Evolutionary conservation across 108 stramenopile species (phyloP), one percentile per base, ranked within the genome.

Genomic region (Aurantiochytrium sp.): DNA sequence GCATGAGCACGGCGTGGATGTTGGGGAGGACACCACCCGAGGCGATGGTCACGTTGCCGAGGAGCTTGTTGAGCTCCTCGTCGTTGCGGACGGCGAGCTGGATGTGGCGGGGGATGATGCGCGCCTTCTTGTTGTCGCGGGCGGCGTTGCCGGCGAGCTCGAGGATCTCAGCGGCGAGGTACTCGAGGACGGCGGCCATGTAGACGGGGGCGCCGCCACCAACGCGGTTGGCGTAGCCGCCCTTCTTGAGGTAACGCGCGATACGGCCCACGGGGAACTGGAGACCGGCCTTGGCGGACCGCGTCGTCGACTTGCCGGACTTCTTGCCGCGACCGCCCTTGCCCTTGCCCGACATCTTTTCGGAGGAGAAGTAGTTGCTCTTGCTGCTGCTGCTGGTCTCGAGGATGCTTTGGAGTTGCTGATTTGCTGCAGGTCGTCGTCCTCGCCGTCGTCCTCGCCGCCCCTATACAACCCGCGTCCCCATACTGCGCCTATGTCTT

Each of bases 191-290:
- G 27, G 97, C 96, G 42, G 97, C 96, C 37, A 97, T 95, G 94
- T 97, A 98, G 22, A 98, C 97, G 12, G 96, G 95, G 48, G 97
- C 97, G 15, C 97, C 97, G 42, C 95, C 96, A 89, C 97, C 97
- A 91, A 97, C 96, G 37, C 97, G 95, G 30, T 93, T 91, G 85
- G 96, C 96, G 91, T 97, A 97, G 85, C 96, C 95, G 55, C 96
- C 97, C 92, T 96, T 95, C 92, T 96, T 96, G 68, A 98, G 93
- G 93, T 93, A 98, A 86, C 97, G 96, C 73, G 93, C 94, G 89
- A 98, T 94, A 95, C 96, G 95, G 90, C 95, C 96, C 32, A 98
- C 97, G 86, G 97, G 97, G 93, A 98, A 98, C 91, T 98, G 97
- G 36, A 98, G 93, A 39, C 97, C 97, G 37, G 97, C 97, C 94